Percentiles rank a stretch among this genome's conserved stretches.
Evolutionary conservation across 495 filamentous ascomycete species (phyloP).

Genomic region (Aspergillus cavernicola): DNA sequence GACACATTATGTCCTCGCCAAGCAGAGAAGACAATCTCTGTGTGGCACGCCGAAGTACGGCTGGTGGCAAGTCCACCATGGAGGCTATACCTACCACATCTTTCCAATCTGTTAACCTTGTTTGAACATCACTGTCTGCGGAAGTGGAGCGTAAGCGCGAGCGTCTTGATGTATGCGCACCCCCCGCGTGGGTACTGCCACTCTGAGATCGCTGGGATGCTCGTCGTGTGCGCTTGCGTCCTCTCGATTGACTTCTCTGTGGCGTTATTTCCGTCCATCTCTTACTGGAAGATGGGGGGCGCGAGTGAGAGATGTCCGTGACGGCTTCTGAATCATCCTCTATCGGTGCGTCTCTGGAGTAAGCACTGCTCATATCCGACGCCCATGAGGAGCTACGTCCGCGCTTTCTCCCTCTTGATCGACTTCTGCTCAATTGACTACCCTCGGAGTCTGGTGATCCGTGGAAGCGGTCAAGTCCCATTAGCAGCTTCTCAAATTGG

Average conservation of each 20-base stretch:
- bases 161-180: not conserved
- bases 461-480: slow-evolving; percentile 61
- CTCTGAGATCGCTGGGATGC: not conserved
- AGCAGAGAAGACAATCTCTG: slow-evolving; percentile 70
- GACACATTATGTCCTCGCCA: slow-evolving; percentile 50
- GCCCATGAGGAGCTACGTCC: slow-evolving; percentile 10
- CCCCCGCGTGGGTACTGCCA: not conserved
- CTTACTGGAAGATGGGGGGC: not conserved
- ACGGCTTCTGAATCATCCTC: not conserved
- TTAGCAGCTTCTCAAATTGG: slow-evolving; percentile 62
- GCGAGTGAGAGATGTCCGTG: not conserved
- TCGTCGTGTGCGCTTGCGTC: not conserved
- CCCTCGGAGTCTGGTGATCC: slow-evolving; percentile 35
- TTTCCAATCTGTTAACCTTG: slow-evolving; percentile 70
- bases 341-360: not conserved
- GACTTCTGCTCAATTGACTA: slow-evolving; percentile 13
- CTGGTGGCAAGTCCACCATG: slow-evolving; percentile 59
- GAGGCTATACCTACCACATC: slow-evolving; percentile 73
- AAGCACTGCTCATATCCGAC: not conserved
- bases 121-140: slow-evolving; percentile 3
- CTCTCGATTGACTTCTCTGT: slow-evolving; percentile 1
- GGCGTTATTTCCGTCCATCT: not conserved
- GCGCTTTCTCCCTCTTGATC: slow-evolving; percentile 31
- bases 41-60: slow-evolving; percentile 60
- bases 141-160: slow-evolving; percentile 18